Percentiles rank a stretch among this genome's conserved stretches.
Conservation (phyloP, 1,284 basidiomycete genomes). For the Sanghuangporus baumii region DNA sequence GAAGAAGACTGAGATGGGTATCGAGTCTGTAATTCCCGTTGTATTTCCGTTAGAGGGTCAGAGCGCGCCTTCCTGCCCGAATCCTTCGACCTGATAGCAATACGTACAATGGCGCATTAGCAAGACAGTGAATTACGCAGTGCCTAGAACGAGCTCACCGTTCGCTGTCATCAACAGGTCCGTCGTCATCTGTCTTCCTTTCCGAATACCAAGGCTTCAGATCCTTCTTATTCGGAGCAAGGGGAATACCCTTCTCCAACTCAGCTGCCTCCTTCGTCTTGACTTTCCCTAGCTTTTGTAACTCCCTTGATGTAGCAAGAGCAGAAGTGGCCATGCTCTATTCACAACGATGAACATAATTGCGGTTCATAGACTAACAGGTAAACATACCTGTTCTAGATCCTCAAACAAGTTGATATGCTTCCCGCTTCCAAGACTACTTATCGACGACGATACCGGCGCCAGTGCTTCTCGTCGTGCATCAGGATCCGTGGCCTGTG, state of each 20-base stretch:
- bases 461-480: slow-evolving; percentile 27
- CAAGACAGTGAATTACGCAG: background rate
- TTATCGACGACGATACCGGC: slow-evolving; percentile 15
- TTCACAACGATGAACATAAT: slow-evolving; percentile 1
- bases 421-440: slow-evolving; percentile 16
- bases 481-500: slow-evolving; percentile 18
- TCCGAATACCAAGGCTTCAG: slow-evolving; percentile 73
- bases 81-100: slow-evolving; percentile 47
- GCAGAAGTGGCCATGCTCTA: slow-evolving; percentile 42
- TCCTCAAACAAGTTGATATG: slow-evolving; percentile 81
- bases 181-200: slow-evolving; percentile 20
- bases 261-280: slow-evolving; percentile 35
- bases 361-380: background rate
- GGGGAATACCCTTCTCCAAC: slow-evolving; percentile 61
- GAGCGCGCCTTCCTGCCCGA: slow-evolving; percentile 53
- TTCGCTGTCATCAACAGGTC: slow-evolving; percentile 27
- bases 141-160: slow-evolving; percentile 23
- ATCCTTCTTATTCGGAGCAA: slow-evolving; percentile 69
- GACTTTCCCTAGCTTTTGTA: slow-evolving; percentile 25
- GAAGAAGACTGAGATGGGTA: slow-evolving; percentile 20
- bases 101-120: slow-evolving; percentile 4
- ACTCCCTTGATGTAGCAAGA: slow-evolving; percentile 38
- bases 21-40: slow-evolving; percentile 50
- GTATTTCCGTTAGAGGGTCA: slow-evolving; percentile 71
- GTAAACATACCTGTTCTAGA: slow-evolving; percentile 49